Evolutionary conservation across 305 asterid genomes (phyloP), one percentile per base, ranked within the genome.

Genomic region (Salvia sclarea): DNA sequence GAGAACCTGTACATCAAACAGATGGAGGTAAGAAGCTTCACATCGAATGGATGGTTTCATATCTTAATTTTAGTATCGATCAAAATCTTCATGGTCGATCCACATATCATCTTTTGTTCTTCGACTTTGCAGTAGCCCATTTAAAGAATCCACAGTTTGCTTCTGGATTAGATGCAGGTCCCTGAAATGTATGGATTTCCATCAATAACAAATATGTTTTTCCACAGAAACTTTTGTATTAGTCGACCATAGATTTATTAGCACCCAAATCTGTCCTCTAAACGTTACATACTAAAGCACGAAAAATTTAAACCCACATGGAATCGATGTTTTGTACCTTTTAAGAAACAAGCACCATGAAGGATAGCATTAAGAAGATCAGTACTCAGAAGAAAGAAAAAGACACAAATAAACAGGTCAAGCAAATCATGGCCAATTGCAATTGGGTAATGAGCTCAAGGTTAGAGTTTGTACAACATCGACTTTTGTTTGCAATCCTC

Each of bases 61-160:
- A 2, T 2, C 61, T 33, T 45, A 40, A 47, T 30, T 16, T 28
- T 44, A 28, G 49, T 38, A 48, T 64, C 8, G 65, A 35, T 61
- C 30, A 35, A 64, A 25, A 64, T 4, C 45, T 12, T 17, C 43
- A 8, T 49, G 61, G 72, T 62, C 54, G 25, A 48, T 63, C 50
- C 78, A 67, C 16, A 33, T 44, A 69, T 85, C 86, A 84, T 53
- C 74, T 71, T 74, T 80, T 83, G 25, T 64, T 71, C 81, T 83
- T 90, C 10, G 85, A 70, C 61, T 80, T 88, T 75, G 85, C 72
- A 77, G 85, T 49, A 70, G 91, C 88, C 98, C 98, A 90, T 83
- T 88, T 90, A 76, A 93, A 93, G 76, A 78, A 88, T 20, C 98
- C 98, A 61, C 98, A 93, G 81, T 93, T 90, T 5, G 96, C 97